Evolutionary conservation across 2,329 filamentous ascomycete species (phyloP), one percentile per base, ranked within the genome.

Genomic region (Calonectria honghensis): DNA sequence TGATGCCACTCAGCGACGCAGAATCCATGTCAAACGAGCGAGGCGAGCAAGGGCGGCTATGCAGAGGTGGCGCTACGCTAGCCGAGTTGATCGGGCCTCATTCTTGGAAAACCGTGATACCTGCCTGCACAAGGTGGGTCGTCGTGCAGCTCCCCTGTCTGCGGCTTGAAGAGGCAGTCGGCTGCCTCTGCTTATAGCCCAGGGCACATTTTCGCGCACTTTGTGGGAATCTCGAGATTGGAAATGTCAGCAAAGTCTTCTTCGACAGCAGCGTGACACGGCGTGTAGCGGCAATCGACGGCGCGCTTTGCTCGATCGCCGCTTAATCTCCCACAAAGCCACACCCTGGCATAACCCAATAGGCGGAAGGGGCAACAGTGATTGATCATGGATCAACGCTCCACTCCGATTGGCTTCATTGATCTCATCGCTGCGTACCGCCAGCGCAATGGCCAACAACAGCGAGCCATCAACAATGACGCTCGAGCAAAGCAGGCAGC

Each of bases 201-300:
- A 48, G 45, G 45, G 20, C 45, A 48, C 45, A 48, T 48, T 48
- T 48, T 48, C 45, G n/a, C 45, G n/a, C 45, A 48, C 45, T 48
- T 24, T 24, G 45, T 48, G 13, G 20, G 45, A 48, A 48, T 4
- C 9, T 48, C n/a, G 10, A 48, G 11, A n/a, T 48, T n/a, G 20
- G 6, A 24, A 48, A 48, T 48, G 45, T 11, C 11, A 24, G 10
- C 20, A 5, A 48, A 24, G 5, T 48, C 20, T 6, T n/a, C 45
- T 48, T 24, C 5, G n/a, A 5, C 9, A 9, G 20, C 18, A 48
- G 45, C 10, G 9, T 13, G 45, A n/a, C 20, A n/a, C n/a, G 45
- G 45, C 45, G 45, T 13, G 45, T 48, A 24, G 45, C 9, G 45
- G 2, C 45, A 48, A 13, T 48, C 9, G 45, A 48, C 45, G 4